phyloP scores from a whole-genome alignment of 768 basidiomycete species.

The Podaxis sp. region DNA sequence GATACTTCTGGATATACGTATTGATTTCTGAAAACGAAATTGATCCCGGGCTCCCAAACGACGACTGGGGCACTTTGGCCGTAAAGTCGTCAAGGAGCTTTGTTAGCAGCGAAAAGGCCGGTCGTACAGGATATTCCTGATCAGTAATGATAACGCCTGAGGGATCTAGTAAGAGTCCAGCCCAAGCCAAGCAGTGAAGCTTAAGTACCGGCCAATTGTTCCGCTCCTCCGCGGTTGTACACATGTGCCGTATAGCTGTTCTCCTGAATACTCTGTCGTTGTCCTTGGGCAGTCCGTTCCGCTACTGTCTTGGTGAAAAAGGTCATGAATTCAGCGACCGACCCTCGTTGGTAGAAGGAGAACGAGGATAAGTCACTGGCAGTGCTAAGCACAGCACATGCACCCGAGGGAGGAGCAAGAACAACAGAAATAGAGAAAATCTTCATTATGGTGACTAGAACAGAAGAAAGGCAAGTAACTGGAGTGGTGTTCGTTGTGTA shows the following conservation, averaged over 20 bases:
- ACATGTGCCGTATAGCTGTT: conserved; percentile 92
- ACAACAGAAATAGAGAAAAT: conserved; percentile 79
- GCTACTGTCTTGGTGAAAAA: conserved; percentile 94
- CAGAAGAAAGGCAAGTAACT: background rate
- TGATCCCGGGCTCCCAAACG: conserved; percentile 61
- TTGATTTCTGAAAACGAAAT: conserved; percentile 79
- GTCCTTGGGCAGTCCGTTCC: conserved; percentile 82
- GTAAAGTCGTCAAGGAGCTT: conserved; percentile 94
- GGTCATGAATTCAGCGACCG: conserved; percentile 87
- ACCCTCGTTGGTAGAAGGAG: conserved; percentile 90
- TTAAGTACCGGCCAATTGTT: conserved; percentile 75
- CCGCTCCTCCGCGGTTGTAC: conserved; percentile 86
- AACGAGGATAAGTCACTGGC: conserved; percentile 86
- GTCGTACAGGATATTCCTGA: conserved; percentile 93
- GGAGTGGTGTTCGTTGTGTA: background rate
- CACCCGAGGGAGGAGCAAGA: conserved; percentile 61
- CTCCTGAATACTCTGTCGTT: conserved; percentile 93
- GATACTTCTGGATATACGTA: conserved; percentile 86
- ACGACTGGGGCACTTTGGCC: conserved; percentile 70
- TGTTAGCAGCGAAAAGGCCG: conserved; percentile 92
- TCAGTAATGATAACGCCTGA: conserved; percentile 91
- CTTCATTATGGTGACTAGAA: conserved; percentile 59
- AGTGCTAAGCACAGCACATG: conserved; percentile 61
- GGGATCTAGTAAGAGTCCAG: background rate
- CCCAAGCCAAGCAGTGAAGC: background rate